Conservation (phyloP, 2,329 filamentous ascomycete species). For the Fusarium penzigii region DNA sequence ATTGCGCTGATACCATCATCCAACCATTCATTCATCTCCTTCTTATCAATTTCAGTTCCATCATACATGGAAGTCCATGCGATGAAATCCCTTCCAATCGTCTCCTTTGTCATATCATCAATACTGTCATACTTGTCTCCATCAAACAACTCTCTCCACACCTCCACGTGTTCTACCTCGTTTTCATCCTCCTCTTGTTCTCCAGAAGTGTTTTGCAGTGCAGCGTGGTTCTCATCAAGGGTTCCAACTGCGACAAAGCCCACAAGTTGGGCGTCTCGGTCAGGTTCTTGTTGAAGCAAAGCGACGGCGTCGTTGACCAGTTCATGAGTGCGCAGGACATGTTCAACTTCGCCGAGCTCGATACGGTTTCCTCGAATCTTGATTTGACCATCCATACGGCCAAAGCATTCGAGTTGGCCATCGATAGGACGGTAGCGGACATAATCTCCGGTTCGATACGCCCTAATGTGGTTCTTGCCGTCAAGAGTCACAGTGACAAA, state of each 20-base stretch:
- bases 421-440: conserved; percentile 22
- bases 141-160: conserved; percentile 17
- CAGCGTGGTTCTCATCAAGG: neutral
- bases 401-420: conserved; percentile 29
- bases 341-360: conserved; percentile 20
- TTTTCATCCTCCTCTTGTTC: conserved; percentile 1
- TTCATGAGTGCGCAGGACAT: conserved; percentile 12
- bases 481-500: conserved; percentile 13
- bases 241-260: conserved; percentile 5
- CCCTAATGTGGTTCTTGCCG: conserved; percentile 4
- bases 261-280: conserved; percentile 4
- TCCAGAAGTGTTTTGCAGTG: neutral
- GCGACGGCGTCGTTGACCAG: conserved; percentile 19
- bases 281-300: conserved; percentile 6
- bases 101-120: conserved; percentile 2
- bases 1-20: conserved; percentile 30
- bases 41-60: conserved; percentile 24
- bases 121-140: conserved; percentile 12
- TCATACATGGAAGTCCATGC: conserved; percentile 35
- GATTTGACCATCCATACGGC: conserved; percentile 29
- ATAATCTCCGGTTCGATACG: conserved; percentile 30
- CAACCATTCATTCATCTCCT: conserved; percentile 35
- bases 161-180: conserved; percentile 8
- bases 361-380: conserved; percentile 34
- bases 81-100: conserved; percentile 27